phyloP scores from a whole-genome alignment of 768 basidiomycete species.

The Lactarius indigo region DNA sequence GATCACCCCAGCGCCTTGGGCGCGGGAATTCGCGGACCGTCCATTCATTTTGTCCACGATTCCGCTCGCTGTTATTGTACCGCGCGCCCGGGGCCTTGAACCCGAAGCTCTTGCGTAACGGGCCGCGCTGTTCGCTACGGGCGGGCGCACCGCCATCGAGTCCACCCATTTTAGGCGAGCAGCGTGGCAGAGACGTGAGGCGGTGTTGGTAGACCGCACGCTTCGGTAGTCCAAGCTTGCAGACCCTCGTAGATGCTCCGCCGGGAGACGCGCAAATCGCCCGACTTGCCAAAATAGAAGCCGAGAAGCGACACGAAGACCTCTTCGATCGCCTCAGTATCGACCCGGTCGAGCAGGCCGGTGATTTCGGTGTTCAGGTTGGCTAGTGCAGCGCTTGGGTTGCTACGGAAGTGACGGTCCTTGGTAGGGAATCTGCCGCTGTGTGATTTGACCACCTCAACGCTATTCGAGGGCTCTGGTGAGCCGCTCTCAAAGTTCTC shows the following conservation, averaged over 20 bases:
- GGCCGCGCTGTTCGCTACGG: background rate
- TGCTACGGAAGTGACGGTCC: background rate
- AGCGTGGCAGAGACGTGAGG: conserved; percentile 18
- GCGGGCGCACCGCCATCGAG: background rate
- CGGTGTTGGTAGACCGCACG: conserved; percentile 13
- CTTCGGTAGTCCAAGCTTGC: conserved; percentile 24
- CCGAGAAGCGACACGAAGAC: conserved; percentile 24
- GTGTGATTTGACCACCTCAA: background rate
- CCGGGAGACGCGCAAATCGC: conserved; percentile 13
- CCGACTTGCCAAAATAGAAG: conserved; percentile 15
- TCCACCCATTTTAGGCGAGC: conserved; percentile 19
- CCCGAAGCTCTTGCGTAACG: conserved; percentile 7
- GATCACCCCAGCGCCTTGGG: background rate
- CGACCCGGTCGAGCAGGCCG: conserved; percentile 16
- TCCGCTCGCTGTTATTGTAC: conserved; percentile 9
- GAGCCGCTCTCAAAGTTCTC: conserved; percentile 46
- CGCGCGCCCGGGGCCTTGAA: conserved; percentile 1
- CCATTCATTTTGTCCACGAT: conserved; percentile 13
- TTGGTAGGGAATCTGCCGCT: background rate
- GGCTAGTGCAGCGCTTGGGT: conserved; percentile 7
- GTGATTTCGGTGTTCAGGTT: conserved; percentile 26
- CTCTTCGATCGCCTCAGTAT: conserved; percentile 17
- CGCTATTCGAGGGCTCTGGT: conserved; percentile 32
- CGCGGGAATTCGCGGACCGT: background rate
- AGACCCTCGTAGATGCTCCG: conserved; percentile 15